phyloP scores from a whole-genome alignment of 2,329 filamentous ascomycete genomes.

The Pyricularia sp. region DNA sequence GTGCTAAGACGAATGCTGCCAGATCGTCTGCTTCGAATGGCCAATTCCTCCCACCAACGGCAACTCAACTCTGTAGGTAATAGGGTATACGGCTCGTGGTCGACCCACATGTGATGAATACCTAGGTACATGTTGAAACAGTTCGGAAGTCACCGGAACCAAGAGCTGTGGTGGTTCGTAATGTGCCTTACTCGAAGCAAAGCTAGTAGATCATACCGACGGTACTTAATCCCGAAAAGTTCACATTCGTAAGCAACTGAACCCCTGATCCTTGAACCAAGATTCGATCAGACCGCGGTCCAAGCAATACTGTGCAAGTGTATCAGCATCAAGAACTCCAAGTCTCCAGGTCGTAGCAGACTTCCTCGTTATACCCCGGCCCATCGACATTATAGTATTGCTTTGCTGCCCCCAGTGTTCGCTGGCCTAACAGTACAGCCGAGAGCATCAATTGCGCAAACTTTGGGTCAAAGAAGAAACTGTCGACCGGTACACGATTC shows the following conservation, averaged over 20 bases:
- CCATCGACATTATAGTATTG: conserved; percentile 4
- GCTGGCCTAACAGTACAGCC: conserved; percentile 2
- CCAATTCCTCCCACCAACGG: background rate
- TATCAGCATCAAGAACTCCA: conserved; percentile 1
- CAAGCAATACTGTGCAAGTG: background rate
- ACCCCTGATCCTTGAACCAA: background rate
- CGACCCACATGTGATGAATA: background rate
- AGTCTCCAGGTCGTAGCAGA: conserved; percentile 1
- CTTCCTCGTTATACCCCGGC: background rate
- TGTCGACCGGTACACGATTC: background rate
- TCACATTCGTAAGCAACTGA: background rate
- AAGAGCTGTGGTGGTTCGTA: background rate
- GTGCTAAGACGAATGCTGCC: background rate
- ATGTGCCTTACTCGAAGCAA: background rate
- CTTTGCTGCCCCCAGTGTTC: conserved; percentile 1
- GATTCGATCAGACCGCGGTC: background rate
- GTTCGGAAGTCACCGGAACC: background rate
- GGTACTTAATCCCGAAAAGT: background rate
- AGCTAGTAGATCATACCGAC: background rate
- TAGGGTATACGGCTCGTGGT: background rate
- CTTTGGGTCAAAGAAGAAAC: conserved; percentile 3
- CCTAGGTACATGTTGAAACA: background rate
- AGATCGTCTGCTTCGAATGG: background rate
- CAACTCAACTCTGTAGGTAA: background rate
- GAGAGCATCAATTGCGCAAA: conserved; percentile 4